Conservation (phyloP, 257 asterid genomes). For the Penstemon davidsonii region DNA sequence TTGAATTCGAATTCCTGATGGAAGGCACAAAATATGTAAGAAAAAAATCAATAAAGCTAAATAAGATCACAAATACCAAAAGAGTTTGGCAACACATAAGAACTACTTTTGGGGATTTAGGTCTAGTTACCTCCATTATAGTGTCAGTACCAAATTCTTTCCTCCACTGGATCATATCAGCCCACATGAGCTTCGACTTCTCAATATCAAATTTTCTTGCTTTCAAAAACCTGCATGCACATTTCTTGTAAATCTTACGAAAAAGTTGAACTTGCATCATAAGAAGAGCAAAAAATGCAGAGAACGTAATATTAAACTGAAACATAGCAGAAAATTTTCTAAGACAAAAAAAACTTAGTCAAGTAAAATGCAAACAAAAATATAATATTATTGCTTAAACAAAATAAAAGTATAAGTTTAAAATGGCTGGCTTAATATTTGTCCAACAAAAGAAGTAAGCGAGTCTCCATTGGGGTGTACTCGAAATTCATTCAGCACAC, state of each 20-base stretch:
- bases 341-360: too few relatives aligned
- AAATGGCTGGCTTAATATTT: not conserved
- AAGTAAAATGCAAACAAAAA: not conserved
- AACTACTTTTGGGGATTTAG: not conserved
- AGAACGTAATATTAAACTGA: too few relatives aligned
- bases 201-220: conserved; percentile 89
- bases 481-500: too few relatives aligned
- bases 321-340: too few relatives aligned
- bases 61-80: not conserved
- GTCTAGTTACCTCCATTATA: conserved; percentile 53
- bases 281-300: conserved; percentile 17
- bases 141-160: conserved; percentile 88
- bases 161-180: conserved; percentile 99
- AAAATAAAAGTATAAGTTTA: not conserved
- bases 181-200: conserved; percentile 93
- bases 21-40: conserved; percentile 13
- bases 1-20: conserved; percentile 81
- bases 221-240: conserved; percentile 71
- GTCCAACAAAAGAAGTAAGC: not conserved
- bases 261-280: conserved; percentile 22
- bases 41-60: conserved; percentile 17
- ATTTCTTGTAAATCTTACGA: conserved; percentile 18
- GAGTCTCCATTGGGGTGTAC: not conserved
- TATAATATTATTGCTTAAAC: not conserved
- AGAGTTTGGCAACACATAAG: not conserved